Evolutionary conservation across 1,139 yeast species (phyloP).

Genomic region (Wickerhamomyces sp.): DNA sequence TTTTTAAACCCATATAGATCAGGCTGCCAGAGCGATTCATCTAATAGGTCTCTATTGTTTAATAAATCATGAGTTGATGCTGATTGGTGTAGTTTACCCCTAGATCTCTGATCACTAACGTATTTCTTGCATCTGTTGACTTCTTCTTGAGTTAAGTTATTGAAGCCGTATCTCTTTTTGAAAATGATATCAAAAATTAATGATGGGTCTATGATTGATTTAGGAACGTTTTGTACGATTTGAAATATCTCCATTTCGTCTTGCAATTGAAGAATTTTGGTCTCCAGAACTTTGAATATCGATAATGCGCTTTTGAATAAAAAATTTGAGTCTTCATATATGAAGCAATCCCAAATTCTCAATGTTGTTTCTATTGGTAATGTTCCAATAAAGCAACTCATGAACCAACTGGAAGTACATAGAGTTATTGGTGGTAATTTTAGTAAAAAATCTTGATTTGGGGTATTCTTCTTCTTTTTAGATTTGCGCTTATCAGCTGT

Average conservation of each 20-base stretch:
- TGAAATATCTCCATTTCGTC: slow-evolving; percentile 89
- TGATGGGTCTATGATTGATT: slow-evolving; percentile 65
- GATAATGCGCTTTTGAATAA: slow-evolving; percentile 81
- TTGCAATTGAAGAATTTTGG: slow-evolving; percentile 45
- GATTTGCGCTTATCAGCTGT: not conserved
- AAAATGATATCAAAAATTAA: slow-evolving; percentile 67
- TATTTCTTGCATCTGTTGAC: slow-evolving; percentile 71
- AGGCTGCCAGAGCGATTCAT: slow-evolving; percentile 30
- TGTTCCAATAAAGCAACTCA: slow-evolving; percentile 88
- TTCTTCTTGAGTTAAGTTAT: slow-evolving; percentile 77
- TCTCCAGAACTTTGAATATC: slow-evolving; percentile 74
- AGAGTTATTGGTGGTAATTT: slow-evolving; percentile 86
- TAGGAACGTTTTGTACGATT: slow-evolving; percentile 79
- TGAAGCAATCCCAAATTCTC: slow-evolving; percentile 91
- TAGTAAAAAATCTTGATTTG: slow-evolving; percentile 58
- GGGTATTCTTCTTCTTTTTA: slow-evolving; percentile 4
- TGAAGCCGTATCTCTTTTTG: slow-evolving; percentile 69
- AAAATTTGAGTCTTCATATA: slow-evolving; percentile 88
- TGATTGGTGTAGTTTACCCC: slow-evolving; percentile 29
- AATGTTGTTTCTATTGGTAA: slow-evolving; percentile 84
- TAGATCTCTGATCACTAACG: slow-evolving; percentile 47
- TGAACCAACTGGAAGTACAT: slow-evolving; percentile 96
- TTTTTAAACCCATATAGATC: slow-evolving; percentile 36
- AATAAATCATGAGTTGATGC: slow-evolving; percentile 12
- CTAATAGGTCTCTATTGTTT: slow-evolving; percentile 25